Base-by-base conservation (phyloP, 2,329 filamentous ascomycete species). In the Emericellopsis atlantica region DNA sequence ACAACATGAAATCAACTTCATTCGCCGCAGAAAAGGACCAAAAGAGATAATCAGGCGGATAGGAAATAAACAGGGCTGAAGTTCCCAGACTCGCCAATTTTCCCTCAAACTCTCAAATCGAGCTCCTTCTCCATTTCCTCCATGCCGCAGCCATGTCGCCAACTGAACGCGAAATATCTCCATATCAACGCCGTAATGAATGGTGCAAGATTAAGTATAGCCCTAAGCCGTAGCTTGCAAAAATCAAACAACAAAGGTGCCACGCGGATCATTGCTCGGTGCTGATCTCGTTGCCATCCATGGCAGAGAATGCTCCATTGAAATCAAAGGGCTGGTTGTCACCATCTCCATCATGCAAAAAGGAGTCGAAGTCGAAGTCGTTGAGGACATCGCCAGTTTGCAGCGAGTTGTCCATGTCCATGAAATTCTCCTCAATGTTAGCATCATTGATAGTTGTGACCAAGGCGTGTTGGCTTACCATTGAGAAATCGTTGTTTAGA, bases 281-380 rank as follows among this genome's bases (percentile, higher is more conserved):
- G 40, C 69, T 68, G 51, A 81, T 78, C 53, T 76, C 73, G 42
- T 67, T 62, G 33, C 64, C 64, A 44, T 78, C 73, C 61, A 79
- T 71, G n/a, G 60, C 51, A 12, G 54, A 54, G 51, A 76, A 76
- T 36, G 59, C 55, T 21, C 62, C 59, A 14, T 65, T 57, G 50
- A 81, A 80, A 57, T 74, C 72, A 46, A 80, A 81, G 5, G 53
- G 56, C 35, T 60, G 56, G 34, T 62, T 62, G 33, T 66, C 68
- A 29, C 59, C 64, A 37, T 70, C 70, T 45, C 66, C 64, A 44
- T 71, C 67, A 46, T 81, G 75, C 7, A 82, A 61, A 62, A 82
- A 82, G 2, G 77, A 79, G 55, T 82, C 78, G 48, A 82, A 67
- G 46, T 82, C 78, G 50, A 82, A 82, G 47, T 79, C 77, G 49